Conservation (phyloP, 768 basidiomycete genomes). For the Tremella mesenterica region DNA sequence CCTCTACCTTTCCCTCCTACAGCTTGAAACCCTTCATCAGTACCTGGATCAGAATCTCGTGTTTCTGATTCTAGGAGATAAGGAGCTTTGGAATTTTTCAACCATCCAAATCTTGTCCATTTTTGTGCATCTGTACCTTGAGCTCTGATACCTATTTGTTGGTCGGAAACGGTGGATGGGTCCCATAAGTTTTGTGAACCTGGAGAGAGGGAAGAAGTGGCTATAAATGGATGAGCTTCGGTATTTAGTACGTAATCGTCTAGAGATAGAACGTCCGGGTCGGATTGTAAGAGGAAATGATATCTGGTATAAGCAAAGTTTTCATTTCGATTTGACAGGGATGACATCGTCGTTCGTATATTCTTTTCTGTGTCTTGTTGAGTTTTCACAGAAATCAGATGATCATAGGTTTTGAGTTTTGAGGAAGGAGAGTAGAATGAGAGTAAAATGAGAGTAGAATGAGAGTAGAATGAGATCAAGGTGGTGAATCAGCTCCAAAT, state of each 20-base stretch:
- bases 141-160: constrained; percentile 25
- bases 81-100: constrained; percentile 4
- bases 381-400: neutral
- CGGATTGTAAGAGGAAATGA: constrained; percentile 43
- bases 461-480: too few relatives aligned
- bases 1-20: constrained; percentile 1
- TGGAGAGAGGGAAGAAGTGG: constrained; percentile 25
- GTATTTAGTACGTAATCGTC: constrained; percentile 46
- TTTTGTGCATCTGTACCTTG: constrained; percentile 40
- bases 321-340: too few relatives aligned
- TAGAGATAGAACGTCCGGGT: constrained; percentile 39
- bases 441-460: too few relatives aligned
- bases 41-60: too few relatives aligned
- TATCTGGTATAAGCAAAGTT: constrained; percentile 24
- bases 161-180: constrained; percentile 1
- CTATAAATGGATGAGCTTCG: constrained; percentile 43
- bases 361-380: too few relatives aligned
- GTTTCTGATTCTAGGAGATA: too few relatives aligned
- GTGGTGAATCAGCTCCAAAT: too few relatives aligned
- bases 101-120: constrained; percentile 16
- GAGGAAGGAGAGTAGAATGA: neutral
- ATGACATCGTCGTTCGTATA: too few relatives aligned
- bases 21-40: neutral
- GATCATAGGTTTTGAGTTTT: neutral
- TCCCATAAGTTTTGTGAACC: constrained; percentile 34